Percentiles rank a stretch among this genome's conserved stretches.
Conservation (phyloP, 1,284 basidiomycete species). For the Cutaneotrichosporon mucoides region DNA sequence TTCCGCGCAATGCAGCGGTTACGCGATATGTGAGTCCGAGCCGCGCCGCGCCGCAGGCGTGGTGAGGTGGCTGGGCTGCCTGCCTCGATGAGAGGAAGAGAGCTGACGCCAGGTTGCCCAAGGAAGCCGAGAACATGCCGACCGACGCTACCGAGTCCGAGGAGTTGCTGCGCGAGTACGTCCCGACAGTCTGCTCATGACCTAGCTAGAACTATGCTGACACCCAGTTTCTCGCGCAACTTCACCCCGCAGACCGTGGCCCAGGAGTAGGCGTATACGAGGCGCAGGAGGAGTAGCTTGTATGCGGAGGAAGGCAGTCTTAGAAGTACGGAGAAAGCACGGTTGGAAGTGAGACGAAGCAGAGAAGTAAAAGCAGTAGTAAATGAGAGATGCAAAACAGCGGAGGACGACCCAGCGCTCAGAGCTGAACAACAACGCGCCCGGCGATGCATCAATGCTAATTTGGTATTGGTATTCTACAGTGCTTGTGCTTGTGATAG, state of each 20-base stretch:
- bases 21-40: conserved; percentile 37
- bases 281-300: no score
- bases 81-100: not conserved
- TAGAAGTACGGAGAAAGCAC: no score
- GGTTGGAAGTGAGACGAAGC: not conserved
- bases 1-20: conserved; percentile 71
- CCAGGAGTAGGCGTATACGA: not conserved
- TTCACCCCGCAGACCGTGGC: not conserved
- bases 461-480: not conserved
- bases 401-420: no score
- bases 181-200: not conserved
- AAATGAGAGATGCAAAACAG: no score
- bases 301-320: no score
- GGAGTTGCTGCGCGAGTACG: conserved; percentile 36
- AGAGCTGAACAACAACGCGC: no score
- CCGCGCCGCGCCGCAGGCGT: not conserved
- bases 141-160: conserved; percentile 28
- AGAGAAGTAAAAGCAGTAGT: no score
- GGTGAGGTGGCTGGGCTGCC: not conserved
- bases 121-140: conserved; percentile 18
- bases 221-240: conserved; percentile 8
- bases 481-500: not conserved
- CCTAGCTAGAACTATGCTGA: not conserved
- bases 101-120: conserved; percentile 12
- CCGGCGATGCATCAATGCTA: no score